Evolutionary conservation across 169 alveolate genomes (phyloP), one percentile per base, ranked within the genome.

Genomic region (Babesia ovata): DNA sequence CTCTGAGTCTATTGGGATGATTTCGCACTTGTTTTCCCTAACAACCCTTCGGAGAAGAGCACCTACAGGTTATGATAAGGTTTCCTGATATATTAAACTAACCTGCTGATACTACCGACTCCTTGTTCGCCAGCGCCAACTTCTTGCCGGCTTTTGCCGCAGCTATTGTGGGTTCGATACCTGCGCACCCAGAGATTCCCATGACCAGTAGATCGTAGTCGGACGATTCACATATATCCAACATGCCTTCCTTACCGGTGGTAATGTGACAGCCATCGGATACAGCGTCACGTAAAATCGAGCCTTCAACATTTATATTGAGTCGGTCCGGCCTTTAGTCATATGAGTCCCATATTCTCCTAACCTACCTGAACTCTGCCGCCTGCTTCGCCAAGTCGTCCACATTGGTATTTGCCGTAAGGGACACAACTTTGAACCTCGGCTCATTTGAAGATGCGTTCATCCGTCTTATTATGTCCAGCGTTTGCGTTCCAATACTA

Each of bases 41-140:
- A 62, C 62, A 21, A 78, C 78, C 26, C 33, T 83, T 22, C 79
- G 62, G 24, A 83, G 53, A 33, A 74, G 52, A 13, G 45, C 26
- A 36, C 90, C 84, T 74, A 22, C 33, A 22, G 9, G 19, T 2
- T 9, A 0, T 21, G 12, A 70, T 2, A 49, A 36, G 54, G 50
- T 70, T 65, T 53, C 28, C 70, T 48, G 70, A 60, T 48, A 52
- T 72, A 21, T 69, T 26, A 48, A 33, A 57, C 48, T 53, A 69
- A 72, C 94, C 95, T 26, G 95, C 96, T 4, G 96, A 93, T 39
- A 92, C 93, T 24, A 92, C 91, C 12, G 96, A 84, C 59, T 92
- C 96, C 67, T 92, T 92, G 86, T 92, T 92, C 48, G 95, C 94
- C 50, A 92, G 57, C n/a, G 95, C 93, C 44, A 92, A 52, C 33